A percentile compares a stretch with the other conserved stretches of the same genome.
Evolutionary conservation across 768 basidiomycete species (phyloP).

Genomic region (button mushroom (Agaricus bisporus)): DNA sequence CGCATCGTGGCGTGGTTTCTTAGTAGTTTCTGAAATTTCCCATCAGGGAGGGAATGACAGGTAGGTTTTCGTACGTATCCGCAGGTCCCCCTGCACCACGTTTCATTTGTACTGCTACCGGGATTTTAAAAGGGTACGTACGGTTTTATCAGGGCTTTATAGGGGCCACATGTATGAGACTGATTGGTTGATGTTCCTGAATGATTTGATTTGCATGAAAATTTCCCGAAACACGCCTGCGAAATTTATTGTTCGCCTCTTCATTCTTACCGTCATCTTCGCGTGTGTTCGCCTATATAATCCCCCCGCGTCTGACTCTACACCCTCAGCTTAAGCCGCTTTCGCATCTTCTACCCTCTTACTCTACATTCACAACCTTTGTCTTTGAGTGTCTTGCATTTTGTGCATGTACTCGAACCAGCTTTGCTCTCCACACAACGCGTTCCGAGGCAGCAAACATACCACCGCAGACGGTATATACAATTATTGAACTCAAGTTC

Average conservation of each 20-base stretch:
- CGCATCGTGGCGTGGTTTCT: too few relatives aligned
- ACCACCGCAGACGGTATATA: conserved; percentile 63
- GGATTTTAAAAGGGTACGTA: too few relatives aligned
- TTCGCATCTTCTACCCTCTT: conserved; percentile 4
- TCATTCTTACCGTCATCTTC: conserved; percentile 5
- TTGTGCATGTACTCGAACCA: conserved; percentile 95
- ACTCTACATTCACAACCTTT: conserved; percentile 15
- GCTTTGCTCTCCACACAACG: conserved; percentile 84
- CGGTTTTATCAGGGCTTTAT: too few relatives aligned
- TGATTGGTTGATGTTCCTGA: too few relatives aligned
- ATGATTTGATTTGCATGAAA: background rate
- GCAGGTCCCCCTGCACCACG: too few relatives aligned
- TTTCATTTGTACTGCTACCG: too few relatives aligned
- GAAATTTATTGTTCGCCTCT: conserved; percentile 6
- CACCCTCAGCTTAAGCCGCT: conserved; percentile 1
- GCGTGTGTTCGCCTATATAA: conserved; percentile 13
- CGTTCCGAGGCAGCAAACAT: conserved; percentile 84
- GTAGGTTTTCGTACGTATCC: too few relatives aligned
- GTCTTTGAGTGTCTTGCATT: conserved; percentile 31
- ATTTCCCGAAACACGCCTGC: background rate
- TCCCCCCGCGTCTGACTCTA: conserved; percentile 5
- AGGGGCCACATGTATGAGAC: background rate
- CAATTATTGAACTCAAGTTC: conserved; percentile 22
- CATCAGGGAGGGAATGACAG: too few relatives aligned
- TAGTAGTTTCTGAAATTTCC: too few relatives aligned